Conservation (phyloP, 495 filamentous ascomycete species). For the Trichoderma reesei region DNA sequence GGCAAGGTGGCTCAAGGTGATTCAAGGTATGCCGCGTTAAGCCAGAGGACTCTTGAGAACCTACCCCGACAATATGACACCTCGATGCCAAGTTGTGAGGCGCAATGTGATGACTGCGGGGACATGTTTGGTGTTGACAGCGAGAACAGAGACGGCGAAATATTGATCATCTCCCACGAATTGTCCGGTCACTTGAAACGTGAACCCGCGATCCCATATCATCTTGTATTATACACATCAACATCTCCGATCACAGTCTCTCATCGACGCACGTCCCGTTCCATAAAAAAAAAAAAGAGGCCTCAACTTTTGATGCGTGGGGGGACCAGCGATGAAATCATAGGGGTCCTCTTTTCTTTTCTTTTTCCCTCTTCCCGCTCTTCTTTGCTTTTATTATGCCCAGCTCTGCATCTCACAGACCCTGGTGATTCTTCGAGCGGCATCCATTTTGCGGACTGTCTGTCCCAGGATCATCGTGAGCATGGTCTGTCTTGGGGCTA, state of each 20-base stretch:
- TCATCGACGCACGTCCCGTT: constrained; percentile 4
- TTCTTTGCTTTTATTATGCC: neutral
- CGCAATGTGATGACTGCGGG: neutral
- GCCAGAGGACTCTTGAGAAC: too few relatives aligned
- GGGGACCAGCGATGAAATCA: neutral
- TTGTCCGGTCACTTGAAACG: too few relatives aligned
- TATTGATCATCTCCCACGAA: too few relatives aligned
- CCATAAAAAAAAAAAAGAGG: neutral
- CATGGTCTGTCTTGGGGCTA: neutral
- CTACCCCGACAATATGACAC: neutral
- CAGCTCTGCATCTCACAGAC: neutral
- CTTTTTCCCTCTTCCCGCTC: neutral
- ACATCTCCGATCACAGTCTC: too few relatives aligned
- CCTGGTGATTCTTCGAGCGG: too few relatives aligned
- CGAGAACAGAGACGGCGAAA: too few relatives aligned
- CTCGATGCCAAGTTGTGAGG: neutral
- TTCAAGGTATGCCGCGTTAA: too few relatives aligned
- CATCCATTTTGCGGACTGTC: neutral
- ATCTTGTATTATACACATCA: neutral
- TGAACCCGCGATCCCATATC: too few relatives aligned
- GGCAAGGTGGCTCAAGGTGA: too few relatives aligned
- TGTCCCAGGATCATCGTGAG: neutral
- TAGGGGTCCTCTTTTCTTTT: constrained; percentile 5
- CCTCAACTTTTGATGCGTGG: too few relatives aligned
- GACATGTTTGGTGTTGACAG: neutral